phyloP scores from a whole-genome alignment of 306 rosid species.

The Prunus armeniaca region DNA sequence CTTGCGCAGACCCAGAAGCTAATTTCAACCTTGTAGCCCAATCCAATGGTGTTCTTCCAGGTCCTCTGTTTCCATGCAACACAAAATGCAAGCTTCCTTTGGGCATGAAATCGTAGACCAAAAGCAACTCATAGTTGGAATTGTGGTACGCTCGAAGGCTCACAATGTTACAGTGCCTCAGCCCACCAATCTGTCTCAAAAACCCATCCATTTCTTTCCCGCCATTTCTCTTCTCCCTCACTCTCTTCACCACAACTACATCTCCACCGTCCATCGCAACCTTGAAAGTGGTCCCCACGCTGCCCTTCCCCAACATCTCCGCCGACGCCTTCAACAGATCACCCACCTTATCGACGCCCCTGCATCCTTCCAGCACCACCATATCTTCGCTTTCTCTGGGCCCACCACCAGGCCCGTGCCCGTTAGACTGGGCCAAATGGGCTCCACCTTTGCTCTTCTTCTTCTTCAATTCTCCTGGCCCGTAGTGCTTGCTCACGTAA shows the following conservation, averaged over 20 bases:
- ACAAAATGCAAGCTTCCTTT: conserved; percentile 19
- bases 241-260: conserved; percentile 21
- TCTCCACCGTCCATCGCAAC: conserved; percentile 12
- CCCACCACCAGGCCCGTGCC: neutral
- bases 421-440: neutral
- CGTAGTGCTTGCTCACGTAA: neutral
- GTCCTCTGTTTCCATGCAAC: conserved; percentile 33
- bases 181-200: neutral
- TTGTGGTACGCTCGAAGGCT: conserved; percentile 22
- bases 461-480: neutral
- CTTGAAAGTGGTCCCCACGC: conserved; percentile 25
- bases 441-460: neutral
- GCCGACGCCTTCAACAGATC: conserved; percentile 30
- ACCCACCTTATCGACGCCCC: neutral
- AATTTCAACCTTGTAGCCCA: conserved; percentile 26
- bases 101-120: conserved; percentile 20
- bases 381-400: neutral
- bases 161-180: conserved; percentile 19
- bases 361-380: conserved; percentile 22
- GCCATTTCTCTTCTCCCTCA: conserved; percentile 6
- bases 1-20: conserved; percentile 20
- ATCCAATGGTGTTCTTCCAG: conserved; percentile 22
- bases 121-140: conserved; percentile 14
- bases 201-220: conserved; percentile 17
- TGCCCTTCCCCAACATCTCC: conserved; percentile 26